Conservation (phyloP, 169 alveolate genomes). For the Plasmodium knowlesi region DNA sequence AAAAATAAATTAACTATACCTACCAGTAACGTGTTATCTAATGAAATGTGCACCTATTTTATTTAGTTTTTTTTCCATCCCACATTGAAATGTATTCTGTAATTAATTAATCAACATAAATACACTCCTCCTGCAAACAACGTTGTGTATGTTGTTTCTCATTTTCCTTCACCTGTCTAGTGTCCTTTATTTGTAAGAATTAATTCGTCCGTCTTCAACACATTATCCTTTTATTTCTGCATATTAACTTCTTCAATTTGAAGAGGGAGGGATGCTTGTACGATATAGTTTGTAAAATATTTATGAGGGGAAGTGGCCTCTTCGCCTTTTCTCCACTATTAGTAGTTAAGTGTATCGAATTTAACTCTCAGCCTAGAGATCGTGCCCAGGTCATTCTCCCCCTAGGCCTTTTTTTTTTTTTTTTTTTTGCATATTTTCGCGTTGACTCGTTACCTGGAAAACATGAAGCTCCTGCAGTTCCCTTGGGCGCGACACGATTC, state of each 20-base stretch:
- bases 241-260: background rate
- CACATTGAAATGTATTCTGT: background rate
- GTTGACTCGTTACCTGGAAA: background rate
- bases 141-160: background rate
- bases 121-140: background rate
- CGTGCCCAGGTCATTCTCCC: background rate
- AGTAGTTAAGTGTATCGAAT: background rate
- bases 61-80: background rate
- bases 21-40: background rate
- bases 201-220: background rate
- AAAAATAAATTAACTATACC: background rate
- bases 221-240: background rate
- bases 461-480: constrained; percentile 8
- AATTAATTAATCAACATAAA: background rate
- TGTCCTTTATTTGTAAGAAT: background rate
- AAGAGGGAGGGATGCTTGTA: background rate
- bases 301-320: background rate
- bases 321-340: background rate
- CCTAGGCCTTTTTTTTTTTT: background rate
- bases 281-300: background rate
- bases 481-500: background rate
- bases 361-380: background rate
- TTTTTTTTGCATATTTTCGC: background rate
- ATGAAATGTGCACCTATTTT: background rate
- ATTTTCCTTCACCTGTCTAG: background rate